Evolutionary conservation across 257 asterid species (phyloP).

Genomic region (Rhazya stricta): DNA sequence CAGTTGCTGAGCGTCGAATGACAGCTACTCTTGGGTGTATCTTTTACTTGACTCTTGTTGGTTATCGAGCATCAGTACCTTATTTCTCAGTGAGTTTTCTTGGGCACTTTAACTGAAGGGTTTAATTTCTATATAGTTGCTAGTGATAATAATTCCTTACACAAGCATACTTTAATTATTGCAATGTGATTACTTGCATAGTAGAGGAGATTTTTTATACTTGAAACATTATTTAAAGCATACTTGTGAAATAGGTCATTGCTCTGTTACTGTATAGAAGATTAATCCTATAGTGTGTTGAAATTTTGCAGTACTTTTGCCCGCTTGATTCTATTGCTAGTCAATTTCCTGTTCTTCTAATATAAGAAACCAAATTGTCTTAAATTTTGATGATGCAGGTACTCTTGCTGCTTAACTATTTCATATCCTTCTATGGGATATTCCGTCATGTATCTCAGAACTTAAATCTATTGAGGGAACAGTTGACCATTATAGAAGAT

Average conservation of each 20-base stretch:
- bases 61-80: conserved; percentile 77
- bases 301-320: neutral
- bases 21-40: conserved; percentile 56
- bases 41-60: conserved; percentile 74
- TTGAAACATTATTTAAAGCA: neutral
- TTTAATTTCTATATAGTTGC: neutral
- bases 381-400: conserved; percentile 33
- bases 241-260: neutral
- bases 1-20: conserved; percentile 60
- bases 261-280: neutral
- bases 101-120: neutral
- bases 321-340: neutral
- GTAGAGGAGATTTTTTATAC: neutral
- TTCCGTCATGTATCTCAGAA: conserved; percentile 61
- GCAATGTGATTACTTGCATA: neutral
- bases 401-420: conserved; percentile 51
- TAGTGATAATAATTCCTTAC: neutral
- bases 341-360: neutral
- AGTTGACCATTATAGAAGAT: conserved; percentile 55
- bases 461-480: conserved; percentile 54
- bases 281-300: neutral
- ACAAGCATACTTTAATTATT: neutral
- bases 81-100: conserved; percentile 67
- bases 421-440: conserved; percentile 53
- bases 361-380: neutral